phyloP scores from a whole-genome alignment of 345 rosid species.

The Citrus inodora region DNA sequence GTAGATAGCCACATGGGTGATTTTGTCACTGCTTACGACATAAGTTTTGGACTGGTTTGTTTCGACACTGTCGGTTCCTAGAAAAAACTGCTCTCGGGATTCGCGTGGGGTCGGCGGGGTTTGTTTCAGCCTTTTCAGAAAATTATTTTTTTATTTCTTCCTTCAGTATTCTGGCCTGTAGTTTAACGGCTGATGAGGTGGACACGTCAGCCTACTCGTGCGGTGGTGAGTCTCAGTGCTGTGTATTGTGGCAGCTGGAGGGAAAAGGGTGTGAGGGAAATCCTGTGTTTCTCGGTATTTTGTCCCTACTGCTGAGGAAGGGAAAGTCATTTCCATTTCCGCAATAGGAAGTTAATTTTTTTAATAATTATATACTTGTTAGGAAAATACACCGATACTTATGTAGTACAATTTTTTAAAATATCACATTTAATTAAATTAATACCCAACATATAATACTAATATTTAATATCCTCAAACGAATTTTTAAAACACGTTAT shows the following conservation, averaged over 20 bases:
- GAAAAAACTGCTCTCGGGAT: constrained; percentile 12
- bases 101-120: constrained; percentile 29
- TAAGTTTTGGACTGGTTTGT: constrained; percentile 58
- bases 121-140: not conserved
- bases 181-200: constrained; percentile 28
- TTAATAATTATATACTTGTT: too few relatives aligned
- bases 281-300: not conserved
- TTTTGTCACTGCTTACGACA: constrained; percentile 91
- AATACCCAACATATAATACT: too few relatives aligned
- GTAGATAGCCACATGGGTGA: constrained; percentile 32
- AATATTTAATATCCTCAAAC: too few relatives aligned
- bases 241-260: not conserved
- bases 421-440: too few relatives aligned
- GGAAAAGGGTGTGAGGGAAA: not conserved
- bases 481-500: too few relatives aligned
- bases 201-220: constrained; percentile 24
- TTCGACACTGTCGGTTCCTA: constrained; percentile 5
- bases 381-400: too few relatives aligned
- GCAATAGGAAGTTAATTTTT: not conserved
- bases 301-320: too few relatives aligned
- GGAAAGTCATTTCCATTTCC: not conserved
- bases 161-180: constrained; percentile 10
- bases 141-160: not conserved
- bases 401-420: too few relatives aligned
- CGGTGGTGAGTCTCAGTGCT: not conserved